Base-by-base conservation (phyloP, 208 protist species). In the Wallacemonas rigidus region DNA sequence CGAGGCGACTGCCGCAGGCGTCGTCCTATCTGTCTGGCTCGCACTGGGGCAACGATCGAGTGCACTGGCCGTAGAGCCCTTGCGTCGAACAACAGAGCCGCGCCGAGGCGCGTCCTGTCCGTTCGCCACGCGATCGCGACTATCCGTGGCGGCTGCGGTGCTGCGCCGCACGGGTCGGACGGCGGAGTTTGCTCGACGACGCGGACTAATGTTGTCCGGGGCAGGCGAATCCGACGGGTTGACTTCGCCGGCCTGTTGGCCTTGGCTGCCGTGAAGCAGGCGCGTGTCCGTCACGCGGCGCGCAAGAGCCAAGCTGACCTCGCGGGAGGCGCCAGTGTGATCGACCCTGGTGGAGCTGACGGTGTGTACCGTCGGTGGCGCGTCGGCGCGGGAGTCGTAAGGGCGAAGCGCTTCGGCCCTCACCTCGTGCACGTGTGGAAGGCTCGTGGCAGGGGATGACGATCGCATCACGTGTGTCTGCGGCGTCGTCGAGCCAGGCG, bases 381-480 rank as follows among this genome's bases (percentile, higher is more conserved):
- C 57, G 38, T 63, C 57, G n/a, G n/a, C 39, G n/a, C 60, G 60
- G 4, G 60, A 65, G 60, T 65, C 60, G 43, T 65, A 65, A 9
- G 60, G 60, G 3, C 3, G 5, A 9, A 65, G 60, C 9, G 44
- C 60, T 41, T 38, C 5, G 14, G 41, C 60, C 4, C 43, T 6
- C 43, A 65, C 60, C 60, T 65, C 60, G 17, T 35, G 60, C 6
- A 48, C 26, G 60, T 65, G 60, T 7, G 60, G 38, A 6, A 48
- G 43, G n/a, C 60, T 65, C 41, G 60, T 65, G 40, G n/a, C 39
- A 8, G 60, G 60, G 5, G 60, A 65, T 9, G 60, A 38, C 11
- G 60, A 8, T 9, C 60, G 60, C 11, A 11, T 9, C 1, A 11
- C 1, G 61, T 8, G 26, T 26, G 26, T 26, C 26, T 26, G 26